A percentile compares a stretch with the other conserved stretches of the same genome.
These are phyloP conservation scores for Podaxis rugospora DNA, from an alignment of 768 basidiomycete species.

Conservation along the genomic window DNA sequence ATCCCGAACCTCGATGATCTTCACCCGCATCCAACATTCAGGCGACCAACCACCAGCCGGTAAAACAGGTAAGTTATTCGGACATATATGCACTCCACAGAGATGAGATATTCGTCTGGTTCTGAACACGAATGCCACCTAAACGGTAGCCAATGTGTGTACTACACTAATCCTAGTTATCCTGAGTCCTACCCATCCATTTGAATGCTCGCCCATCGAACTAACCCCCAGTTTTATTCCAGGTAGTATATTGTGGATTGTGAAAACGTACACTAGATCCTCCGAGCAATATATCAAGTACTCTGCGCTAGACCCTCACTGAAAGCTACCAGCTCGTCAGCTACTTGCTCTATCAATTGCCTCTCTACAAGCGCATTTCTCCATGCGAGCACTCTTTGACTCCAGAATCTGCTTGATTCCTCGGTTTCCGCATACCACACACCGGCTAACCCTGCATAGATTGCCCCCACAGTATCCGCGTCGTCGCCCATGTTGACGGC, in stretches of 20 bases:
- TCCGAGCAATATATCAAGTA: not conserved
- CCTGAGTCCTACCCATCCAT: not conserved
- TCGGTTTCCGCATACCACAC: constrained; percentile 33
- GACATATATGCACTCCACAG: not conserved
- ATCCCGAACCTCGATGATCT: no score
- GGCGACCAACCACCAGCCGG: not conserved
- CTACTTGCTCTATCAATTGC: constrained; percentile 32
- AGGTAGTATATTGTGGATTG: not conserved
- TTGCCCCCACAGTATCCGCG: constrained; percentile 41
- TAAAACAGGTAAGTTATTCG: not conserved
- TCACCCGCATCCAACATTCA: no score
- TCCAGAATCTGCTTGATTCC: constrained; percentile 30
- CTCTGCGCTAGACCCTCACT: not conserved
- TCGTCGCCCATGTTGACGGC: constrained; percentile 40
- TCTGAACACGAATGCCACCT: constrained; percentile 1
- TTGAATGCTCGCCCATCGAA: not conserved
- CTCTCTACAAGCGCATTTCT: constrained; percentile 24
- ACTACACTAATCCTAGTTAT: constrained; percentile 11
- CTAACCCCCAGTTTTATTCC: not conserved
- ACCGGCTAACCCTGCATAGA: constrained; percentile 42
- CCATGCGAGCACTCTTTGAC: constrained; percentile 31
- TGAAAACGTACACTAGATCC: not conserved
- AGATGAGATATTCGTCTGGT: not conserved
- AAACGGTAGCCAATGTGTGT: constrained; percentile 8
- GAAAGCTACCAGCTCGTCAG: constrained; percentile 29